These are phyloP conservation scores for Capsella rubella DNA, from an alignment of 441 rosid species.

Conservation along the genomic window DNA sequence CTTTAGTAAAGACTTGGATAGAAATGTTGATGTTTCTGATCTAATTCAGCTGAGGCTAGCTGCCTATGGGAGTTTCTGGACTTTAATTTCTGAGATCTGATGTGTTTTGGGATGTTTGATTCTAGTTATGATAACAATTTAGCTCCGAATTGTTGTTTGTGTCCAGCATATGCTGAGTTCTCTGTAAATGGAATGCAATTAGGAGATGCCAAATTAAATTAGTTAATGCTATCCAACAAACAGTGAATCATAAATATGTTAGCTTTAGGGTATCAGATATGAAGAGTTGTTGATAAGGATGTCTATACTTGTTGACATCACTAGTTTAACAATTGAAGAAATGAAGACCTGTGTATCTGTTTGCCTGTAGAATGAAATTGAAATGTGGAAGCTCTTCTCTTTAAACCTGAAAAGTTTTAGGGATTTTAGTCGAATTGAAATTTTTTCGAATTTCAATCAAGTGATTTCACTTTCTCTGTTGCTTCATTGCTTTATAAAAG, in stretches of 20 bases:
- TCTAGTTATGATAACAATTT: constrained; percentile 23
- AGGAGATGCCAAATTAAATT: constrained; percentile 2
- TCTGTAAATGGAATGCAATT: constrained; percentile 24
- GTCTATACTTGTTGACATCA: constrained; percentile 12
- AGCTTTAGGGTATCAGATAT: constrained; percentile 1
- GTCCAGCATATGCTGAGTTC: constrained; percentile 28
- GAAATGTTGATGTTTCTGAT: constrained; percentile 50
- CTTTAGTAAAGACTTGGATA: constrained; percentile 37
- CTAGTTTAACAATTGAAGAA: background rate
- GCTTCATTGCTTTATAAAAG: constrained; percentile 14
- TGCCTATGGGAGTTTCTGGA: constrained; percentile 19
- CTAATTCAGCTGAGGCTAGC: constrained; percentile 38
- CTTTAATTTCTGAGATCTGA: constrained; percentile 35
- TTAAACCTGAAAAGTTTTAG: background rate
- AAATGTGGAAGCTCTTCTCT: background rate
- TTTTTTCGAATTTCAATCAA: background rate
- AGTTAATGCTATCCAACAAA: constrained; percentile 6
- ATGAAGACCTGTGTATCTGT: background rate
- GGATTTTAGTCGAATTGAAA: background rate
- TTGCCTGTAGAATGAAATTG: background rate
- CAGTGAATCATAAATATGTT: constrained; percentile 1
- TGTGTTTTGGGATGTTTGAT: constrained; percentile 49
- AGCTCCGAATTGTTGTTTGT: constrained; percentile 20
- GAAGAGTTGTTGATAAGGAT: background rate
- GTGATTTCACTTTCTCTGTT: background rate